phyloP scores from a whole-genome alignment of 257 asterid genomes.

The Solanum medicagineum region DNA sequence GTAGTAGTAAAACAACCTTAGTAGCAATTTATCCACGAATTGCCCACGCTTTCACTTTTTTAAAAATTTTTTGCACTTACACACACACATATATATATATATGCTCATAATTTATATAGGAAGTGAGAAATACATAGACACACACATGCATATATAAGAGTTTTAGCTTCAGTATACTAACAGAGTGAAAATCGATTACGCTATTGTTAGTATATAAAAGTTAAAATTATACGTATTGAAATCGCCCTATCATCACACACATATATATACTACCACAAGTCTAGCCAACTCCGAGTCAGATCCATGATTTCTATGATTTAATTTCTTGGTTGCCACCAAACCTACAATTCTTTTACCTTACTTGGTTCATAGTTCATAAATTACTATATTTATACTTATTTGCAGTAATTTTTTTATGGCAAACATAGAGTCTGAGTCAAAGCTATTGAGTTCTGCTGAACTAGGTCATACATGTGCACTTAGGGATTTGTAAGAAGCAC shows the following conservation, averaged over 20 bases:
- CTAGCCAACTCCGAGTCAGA: neutral
- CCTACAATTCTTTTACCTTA: neutral
- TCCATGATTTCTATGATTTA: neutral
- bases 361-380: neutral
- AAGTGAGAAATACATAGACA: neutral
- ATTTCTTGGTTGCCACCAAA: neutral
- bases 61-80: neutral
- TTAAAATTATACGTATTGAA: neutral
- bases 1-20: neutral
- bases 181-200: neutral
- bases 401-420: neutral
- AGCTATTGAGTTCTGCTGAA: neutral
- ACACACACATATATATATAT: neutral
- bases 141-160: neutral
- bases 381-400: neutral
- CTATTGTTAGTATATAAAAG: neutral
- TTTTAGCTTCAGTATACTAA: neutral
- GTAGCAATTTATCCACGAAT: constrained; percentile 25
- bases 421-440: neutral
- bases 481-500: neutral
- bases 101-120: constrained; percentile 1
- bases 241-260: neutral
- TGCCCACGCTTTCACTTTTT: constrained; percentile 32
- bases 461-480: neutral
- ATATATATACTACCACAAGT: neutral